These are phyloP conservation scores for Trichoderma sp. DNA, from an alignment of 2,329 filamentous ascomycete species.

Conservation along the genomic window DNA sequence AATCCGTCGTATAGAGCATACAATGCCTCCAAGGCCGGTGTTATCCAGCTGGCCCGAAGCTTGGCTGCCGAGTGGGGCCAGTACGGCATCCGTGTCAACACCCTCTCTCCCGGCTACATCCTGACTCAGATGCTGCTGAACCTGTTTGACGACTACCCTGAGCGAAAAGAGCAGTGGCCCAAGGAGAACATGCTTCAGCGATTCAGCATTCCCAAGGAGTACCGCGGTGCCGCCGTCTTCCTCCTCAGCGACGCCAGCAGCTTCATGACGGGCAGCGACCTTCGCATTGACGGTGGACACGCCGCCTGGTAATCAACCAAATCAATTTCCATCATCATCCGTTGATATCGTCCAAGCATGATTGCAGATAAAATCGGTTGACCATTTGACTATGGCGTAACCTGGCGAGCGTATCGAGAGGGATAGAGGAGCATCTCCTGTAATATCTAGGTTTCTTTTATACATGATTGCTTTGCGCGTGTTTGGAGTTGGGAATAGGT, in stretches of 20 bases:
- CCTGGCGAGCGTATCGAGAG: not conserved
- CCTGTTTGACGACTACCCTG: conserved; percentile 73
- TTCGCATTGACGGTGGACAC: conserved; percentile 72
- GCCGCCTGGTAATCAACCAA: conserved; percentile 48
- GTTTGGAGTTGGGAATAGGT: conserved; percentile 10
- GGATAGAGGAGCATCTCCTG: not conserved
- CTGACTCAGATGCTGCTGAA: conserved; percentile 79
- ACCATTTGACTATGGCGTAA: not conserved
- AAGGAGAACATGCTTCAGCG: conserved; percentile 80
- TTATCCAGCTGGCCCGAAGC: conserved; percentile 68
- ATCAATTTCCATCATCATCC: not conserved
- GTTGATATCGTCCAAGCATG: not conserved
- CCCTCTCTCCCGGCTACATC: conserved; percentile 76
- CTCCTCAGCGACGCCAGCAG: conserved; percentile 66
- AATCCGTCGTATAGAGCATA: conserved; percentile 53
- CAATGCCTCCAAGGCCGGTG: conserved; percentile 73
- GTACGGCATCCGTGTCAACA: conserved; percentile 75
- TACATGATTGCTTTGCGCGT: not conserved
- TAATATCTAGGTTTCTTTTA: not conserved
- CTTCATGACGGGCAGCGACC: conserved; percentile 73
- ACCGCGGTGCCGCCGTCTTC: conserved; percentile 70
- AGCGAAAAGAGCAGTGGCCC: conserved; percentile 66
- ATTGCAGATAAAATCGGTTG: not conserved
- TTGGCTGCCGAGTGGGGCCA: conserved; percentile 71
- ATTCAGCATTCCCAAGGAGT: conserved; percentile 65